A percentile compares a stretch with the other conserved stretches of the same genome.
Conservation (phyloP, 108 stramenopile species). For the Discostella pseudostelligera region DNA sequence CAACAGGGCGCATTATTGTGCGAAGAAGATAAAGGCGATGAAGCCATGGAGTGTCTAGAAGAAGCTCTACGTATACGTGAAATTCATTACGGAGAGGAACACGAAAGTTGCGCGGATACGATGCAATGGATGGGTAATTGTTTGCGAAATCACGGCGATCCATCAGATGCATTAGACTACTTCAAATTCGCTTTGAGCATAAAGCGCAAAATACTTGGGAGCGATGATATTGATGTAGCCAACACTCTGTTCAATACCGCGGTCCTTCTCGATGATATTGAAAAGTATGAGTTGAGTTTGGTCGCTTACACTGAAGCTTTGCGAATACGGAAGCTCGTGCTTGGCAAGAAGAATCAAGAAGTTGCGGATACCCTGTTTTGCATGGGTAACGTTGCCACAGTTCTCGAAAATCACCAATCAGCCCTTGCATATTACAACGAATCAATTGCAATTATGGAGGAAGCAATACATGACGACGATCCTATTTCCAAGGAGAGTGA, state of each 20-base stretch:
- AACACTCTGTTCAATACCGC: conserved; percentile 55
- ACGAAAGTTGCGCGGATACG: conserved; percentile 53
- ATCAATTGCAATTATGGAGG: conserved; percentile 31
- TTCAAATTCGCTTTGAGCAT: conserved; percentile 51
- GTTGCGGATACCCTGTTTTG: conserved; percentile 55
- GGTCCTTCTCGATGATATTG: conserved; percentile 50
- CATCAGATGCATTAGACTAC: conserved; percentile 48
- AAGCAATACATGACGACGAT: conserved; percentile 32
- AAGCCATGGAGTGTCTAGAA: conserved; percentile 52
- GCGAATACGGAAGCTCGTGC: conserved; percentile 36
- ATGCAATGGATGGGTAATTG: conserved; percentile 58
- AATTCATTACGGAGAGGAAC: conserved; percentile 47
- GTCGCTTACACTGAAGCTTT: conserved; percentile 50
- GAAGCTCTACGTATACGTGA: conserved; percentile 50
- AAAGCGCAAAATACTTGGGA: conserved; percentile 43
- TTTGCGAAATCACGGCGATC: conserved; percentile 45
- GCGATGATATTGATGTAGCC: conserved; percentile 49
- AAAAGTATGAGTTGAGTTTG: conserved; percentile 49
- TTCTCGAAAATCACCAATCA: conserved; percentile 41
- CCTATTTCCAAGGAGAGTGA: conserved; percentile 15
- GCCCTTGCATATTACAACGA: conserved; percentile 48
- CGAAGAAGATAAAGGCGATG: conserved; percentile 42
- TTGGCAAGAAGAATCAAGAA: conserved; percentile 37
- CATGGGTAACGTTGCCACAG: conserved; percentile 49
- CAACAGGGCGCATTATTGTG: conserved; percentile 48